A percentile compares a stretch with the other conserved stretches of the same genome.
Evolutionary conservation across 176 grass and related monocot genomes (phyloP).

Genomic region (Areca catechu): DNA sequence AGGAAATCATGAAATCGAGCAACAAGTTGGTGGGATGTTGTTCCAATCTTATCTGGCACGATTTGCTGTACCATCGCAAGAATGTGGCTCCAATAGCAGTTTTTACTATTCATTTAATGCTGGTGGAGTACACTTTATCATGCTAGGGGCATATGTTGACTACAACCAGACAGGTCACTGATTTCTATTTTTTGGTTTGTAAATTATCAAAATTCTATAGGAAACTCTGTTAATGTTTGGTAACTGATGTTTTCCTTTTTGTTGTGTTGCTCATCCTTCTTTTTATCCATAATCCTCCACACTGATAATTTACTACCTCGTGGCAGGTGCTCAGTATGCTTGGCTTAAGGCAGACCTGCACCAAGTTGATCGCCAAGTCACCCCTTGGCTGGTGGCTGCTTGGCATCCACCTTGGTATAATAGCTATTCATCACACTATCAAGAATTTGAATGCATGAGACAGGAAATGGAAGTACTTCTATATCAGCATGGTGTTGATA

Average conservation of each 20-base stretch:
- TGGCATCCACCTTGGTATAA: slow-evolving; percentile 98
- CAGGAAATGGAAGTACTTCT: slow-evolving; percentile 77
- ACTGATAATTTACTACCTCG: not conserved
- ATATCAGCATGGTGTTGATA: slow-evolving; percentile 52
- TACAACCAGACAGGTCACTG: slow-evolving; percentile 59
- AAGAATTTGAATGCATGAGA: slow-evolving; percentile 94
- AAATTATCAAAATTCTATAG: not conserved
- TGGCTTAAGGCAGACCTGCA: slow-evolving; percentile 67
- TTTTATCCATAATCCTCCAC: too few relatives aligned
- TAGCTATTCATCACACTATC: slow-evolving; percentile 87
- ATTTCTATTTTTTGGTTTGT: not conserved
- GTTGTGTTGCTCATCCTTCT: too few relatives aligned
- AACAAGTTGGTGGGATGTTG: slow-evolving; percentile 48
- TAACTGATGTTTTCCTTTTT: not conserved
- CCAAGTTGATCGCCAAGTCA: slow-evolving; percentile 44
- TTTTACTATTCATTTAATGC: slow-evolving; percentile 92
- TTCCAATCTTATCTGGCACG: slow-evolving; percentile 73
- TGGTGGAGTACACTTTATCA: slow-evolving; percentile 79
- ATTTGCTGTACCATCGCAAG: slow-evolving; percentile 67
- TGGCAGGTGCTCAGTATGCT: slow-evolving; percentile 60
- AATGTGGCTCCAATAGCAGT: slow-evolving; percentile 53
- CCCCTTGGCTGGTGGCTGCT: slow-evolving; percentile 68
- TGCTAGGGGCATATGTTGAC: slow-evolving; percentile 81
- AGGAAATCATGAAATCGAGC: slow-evolving; percentile 94
- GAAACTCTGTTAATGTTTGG: not conserved